Percentiles rank a stretch among this genome's conserved stretches.
These are phyloP conservation scores for Irpex rosettiformis DNA, from an alignment of 1,284 basidiomycete genomes.

Conservation along the genomic window DNA sequence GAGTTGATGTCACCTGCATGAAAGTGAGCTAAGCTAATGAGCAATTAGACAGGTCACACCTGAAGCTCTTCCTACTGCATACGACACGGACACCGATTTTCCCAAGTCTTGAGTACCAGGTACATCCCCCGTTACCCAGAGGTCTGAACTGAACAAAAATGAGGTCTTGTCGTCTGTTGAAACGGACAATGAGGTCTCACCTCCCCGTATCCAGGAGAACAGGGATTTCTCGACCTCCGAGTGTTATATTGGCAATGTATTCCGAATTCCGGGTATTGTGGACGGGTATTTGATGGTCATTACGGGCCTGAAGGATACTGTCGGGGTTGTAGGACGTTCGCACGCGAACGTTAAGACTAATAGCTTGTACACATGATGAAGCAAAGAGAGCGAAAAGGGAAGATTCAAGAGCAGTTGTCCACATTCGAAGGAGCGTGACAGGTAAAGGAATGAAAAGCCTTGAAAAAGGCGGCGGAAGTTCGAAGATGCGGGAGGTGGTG, in stretches of 20 bases:
- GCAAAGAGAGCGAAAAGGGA: constrained; percentile 12
- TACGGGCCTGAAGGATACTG: constrained; percentile 11
- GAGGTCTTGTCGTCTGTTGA: constrained; percentile 2
- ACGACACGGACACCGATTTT: constrained; percentile 51
- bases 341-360: constrained; percentile 16
- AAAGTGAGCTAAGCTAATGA: neutral
- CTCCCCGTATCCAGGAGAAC: constrained; percentile 41
- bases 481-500: neutral
- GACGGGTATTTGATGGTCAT: constrained; percentile 32
- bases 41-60: constrained; percentile 37
- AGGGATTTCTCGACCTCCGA: constrained; percentile 30
- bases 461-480: neutral
- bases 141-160: constrained; percentile 48
- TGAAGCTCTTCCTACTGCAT: constrained; percentile 64
- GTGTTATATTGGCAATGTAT: constrained; percentile 36
- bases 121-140: constrained; percentile 53
- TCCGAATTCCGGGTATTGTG: constrained; percentile 50
- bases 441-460: constrained; percentile 11
- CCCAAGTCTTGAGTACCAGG: constrained; percentile 54
- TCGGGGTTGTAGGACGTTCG: constrained; percentile 9
- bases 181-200: constrained; percentile 18
- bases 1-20: constrained; percentile 56
- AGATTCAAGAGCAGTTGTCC: constrained; percentile 10
- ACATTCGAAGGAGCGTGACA: constrained; percentile 11
- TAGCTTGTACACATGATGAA: constrained; percentile 13